These are phyloP conservation scores for Aspergillus luchuensis DNA, from an alignment of 2,329 filamentous ascomycete species.

Conservation along the genomic window DNA sequence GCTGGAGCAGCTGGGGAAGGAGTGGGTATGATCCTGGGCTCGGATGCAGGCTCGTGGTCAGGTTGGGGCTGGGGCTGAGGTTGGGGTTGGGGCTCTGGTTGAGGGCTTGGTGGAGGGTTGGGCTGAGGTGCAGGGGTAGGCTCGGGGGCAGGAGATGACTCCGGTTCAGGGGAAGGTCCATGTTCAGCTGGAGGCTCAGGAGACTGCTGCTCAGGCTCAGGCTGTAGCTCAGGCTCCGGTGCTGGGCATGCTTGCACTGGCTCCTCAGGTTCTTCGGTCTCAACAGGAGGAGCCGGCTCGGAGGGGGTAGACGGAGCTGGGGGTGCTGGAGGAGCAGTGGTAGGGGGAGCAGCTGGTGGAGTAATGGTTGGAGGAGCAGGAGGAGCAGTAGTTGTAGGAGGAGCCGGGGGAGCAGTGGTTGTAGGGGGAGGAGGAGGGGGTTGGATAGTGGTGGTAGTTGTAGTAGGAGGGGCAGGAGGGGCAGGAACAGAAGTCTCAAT, in stretches of 20 bases:
- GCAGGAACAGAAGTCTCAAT: not conserved
- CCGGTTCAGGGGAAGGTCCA: not conserved
- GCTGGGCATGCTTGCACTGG: not conserved
- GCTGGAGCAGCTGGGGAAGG: not conserved
- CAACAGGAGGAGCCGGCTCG: not conserved
- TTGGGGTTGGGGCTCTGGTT: constrained; percentile 6
- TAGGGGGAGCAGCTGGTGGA: not conserved
- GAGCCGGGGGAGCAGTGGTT: not conserved
- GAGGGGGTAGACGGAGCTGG: not conserved
- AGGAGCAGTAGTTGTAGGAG: not conserved
- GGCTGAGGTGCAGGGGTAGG: not conserved
- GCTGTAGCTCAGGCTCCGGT: not conserved
- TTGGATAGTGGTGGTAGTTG: not conserved
- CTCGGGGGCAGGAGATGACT: not conserved
- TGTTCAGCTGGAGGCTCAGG: not conserved
- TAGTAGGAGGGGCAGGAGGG: constrained; percentile 1
- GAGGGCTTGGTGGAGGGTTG: not conserved
- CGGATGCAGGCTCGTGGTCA: constrained; percentile 14
- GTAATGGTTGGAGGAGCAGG: constrained; percentile 4
- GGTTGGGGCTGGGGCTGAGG: constrained; percentile 6
- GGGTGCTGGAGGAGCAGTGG: constrained; percentile 5
- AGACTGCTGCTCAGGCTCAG: not conserved
- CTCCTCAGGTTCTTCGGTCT: constrained; percentile 2
- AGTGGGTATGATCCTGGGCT: not conserved
- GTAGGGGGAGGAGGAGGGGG: not conserved